phyloP scores from a whole-genome alignment of 1,139 yeast genomes.

The Candida tropicalis region DNA sequence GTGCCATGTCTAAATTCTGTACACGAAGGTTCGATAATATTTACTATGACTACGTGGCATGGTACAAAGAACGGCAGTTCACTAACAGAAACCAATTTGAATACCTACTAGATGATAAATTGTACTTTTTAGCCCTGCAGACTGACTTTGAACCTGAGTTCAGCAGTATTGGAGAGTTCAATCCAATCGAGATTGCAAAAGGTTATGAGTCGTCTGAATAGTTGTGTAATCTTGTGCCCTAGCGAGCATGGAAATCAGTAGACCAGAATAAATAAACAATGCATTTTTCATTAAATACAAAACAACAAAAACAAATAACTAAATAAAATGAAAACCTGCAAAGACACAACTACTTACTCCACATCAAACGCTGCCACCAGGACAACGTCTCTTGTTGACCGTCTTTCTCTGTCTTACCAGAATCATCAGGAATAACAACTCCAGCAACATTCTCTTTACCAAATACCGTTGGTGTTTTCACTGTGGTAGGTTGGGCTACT shows the following conservation, averaged over 20 bases:
- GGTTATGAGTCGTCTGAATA: no score
- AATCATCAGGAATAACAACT: background rate
- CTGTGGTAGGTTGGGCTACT: background rate
- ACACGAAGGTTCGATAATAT: background rate
- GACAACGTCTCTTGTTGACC: background rate
- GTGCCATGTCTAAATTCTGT: background rate
- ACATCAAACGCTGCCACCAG: constrained; percentile 6
- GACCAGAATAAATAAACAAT: no score
- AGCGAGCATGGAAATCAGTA: no score
- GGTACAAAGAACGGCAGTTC: background rate
- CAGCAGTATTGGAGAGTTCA: background rate
- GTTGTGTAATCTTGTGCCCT: no score
- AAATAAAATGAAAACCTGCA: background rate
- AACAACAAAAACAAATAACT: background rate
- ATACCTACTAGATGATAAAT: background rate
- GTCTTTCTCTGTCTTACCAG: background rate
- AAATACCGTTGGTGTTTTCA: constrained; percentile 2
- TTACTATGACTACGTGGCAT: background rate
- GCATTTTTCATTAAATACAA: no score
- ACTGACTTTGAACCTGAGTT: background rate
- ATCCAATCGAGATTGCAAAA: background rate
- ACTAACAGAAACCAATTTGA: background rate
- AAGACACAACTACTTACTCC: constrained; percentile 1
- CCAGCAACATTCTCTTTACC: constrained; percentile 6
- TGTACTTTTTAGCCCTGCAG: background rate